Percentiles rank a stretch among this genome's conserved stretches.
Conservation (phyloP, 2,329 filamentous ascomycete species). For the Neopestalotiopsis sp. region DNA sequence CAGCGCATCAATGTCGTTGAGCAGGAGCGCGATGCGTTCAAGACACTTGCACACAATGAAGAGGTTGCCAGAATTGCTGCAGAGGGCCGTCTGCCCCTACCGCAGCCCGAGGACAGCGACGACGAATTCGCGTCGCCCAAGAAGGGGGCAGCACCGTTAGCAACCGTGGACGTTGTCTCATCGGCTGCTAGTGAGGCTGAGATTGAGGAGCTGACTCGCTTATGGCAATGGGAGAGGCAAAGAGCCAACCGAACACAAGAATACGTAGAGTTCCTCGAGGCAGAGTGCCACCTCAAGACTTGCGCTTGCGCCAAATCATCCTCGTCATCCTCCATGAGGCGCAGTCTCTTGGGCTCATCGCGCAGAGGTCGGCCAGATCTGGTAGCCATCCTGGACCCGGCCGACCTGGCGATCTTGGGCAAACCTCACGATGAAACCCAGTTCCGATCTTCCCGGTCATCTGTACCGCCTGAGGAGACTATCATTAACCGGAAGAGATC, state of each 20-base stretch:
- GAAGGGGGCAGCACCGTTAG: conserved; percentile 55
- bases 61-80: conserved; percentile 75
- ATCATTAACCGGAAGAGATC: conserved; percentile 13
- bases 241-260: conserved; percentile 73
- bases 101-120: conserved; percentile 52
- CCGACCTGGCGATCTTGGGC: conserved; percentile 49
- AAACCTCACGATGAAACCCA: conserved; percentile 31
- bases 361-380: conserved; percentile 41
- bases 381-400: conserved; percentile 44
- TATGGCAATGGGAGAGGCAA: conserved; percentile 63
- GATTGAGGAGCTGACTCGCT: conserved; percentile 58
- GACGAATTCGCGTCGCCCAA: conserved; percentile 69
- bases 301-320: conserved; percentile 61
- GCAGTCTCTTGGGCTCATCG: conserved; percentile 30
- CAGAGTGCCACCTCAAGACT: conserved; percentile 73
- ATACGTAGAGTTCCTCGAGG: conserved; percentile 75
- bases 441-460: conserved; percentile 32
- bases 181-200: conserved; percentile 62
- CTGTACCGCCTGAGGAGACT: conserved; percentile 27
- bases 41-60: conserved; percentile 73
- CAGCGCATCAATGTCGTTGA: conserved; percentile 70
- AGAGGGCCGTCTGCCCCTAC: conserved; percentile 72
- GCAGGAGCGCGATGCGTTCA: conserved; percentile 76
- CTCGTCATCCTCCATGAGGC: conserved; percentile 29
- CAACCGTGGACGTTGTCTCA: conserved; percentile 55